phyloP scores from a whole-genome alignment of 257 asterid species.

The Echites panduratus region DNA sequence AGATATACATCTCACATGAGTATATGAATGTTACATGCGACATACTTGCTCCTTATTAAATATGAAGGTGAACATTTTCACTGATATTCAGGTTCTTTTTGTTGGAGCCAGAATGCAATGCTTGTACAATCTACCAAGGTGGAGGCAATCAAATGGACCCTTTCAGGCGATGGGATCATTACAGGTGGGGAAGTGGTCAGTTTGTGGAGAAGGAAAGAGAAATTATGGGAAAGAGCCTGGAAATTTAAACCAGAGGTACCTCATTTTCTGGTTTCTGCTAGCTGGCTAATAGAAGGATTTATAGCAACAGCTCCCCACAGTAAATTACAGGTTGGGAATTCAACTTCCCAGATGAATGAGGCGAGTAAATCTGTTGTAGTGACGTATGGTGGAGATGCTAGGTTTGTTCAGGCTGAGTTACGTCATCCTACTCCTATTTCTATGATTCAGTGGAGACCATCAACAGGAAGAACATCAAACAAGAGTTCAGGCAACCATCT shows the following conservation, averaged over 20 bases:
- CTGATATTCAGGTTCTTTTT: constrained; percentile 99
- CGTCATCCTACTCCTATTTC: constrained; percentile 74
- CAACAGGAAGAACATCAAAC: constrained; percentile 45
- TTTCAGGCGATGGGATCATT: constrained; percentile 91
- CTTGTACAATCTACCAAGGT: constrained; percentile 68
- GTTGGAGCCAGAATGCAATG: constrained; percentile 95
- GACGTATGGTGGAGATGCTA: constrained; percentile 42
- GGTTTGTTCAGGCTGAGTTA: constrained; percentile 46
- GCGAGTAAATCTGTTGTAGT: constrained; percentile 51
- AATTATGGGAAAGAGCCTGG: constrained; percentile 89
- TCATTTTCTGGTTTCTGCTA: constrained; percentile 69
- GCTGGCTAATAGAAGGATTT: constrained; percentile 69
- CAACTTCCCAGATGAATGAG: constrained; percentile 34
- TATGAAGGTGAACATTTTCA: constrained; percentile 57
- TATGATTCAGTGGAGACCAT: constrained; percentile 95
- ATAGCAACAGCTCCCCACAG: constrained; percentile 75
- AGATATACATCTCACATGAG: not conserved
- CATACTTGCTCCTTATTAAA: constrained; percentile 25
- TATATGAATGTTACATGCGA: not conserved
- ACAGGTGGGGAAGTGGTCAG: constrained; percentile 78
- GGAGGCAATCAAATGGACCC: constrained; percentile 84
- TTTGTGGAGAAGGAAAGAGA: constrained; percentile 72
- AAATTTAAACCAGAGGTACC: constrained; percentile 65
- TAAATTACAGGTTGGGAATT: constrained; percentile 28
- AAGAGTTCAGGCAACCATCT: constrained; percentile 39